Base-by-base conservation (phyloP, 352 stramenopile genomes). In the Stephanocyclus meneghinianus region DNA sequence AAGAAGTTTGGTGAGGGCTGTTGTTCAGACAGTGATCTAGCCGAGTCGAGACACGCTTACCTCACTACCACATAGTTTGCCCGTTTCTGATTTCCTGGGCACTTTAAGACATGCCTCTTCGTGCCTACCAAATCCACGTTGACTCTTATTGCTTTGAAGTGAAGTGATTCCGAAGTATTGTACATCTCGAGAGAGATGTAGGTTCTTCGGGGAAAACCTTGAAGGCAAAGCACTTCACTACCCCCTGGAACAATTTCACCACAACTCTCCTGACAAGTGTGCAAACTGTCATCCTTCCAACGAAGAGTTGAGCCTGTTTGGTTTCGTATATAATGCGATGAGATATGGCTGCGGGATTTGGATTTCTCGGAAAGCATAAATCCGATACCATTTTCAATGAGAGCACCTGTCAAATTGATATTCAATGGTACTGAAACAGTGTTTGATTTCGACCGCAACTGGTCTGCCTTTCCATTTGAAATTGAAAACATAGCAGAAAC, bases 341-440 rank as follows among this genome's bases (percentile, higher is more conserved):
- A 71, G 74, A 85, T 64, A 29, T 61, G 50, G 35, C 53, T 47
- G 48, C 67, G n/a, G 13, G 59, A 21, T 57, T 53, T 35, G 40
- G 62, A 66, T 81, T 64, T 9, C 59, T 37, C 37, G 66, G 56
- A 13, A 45, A 56, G 18, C 80, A 32, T 47, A 78, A 86, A n/a
- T 45, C 66, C 37, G 60, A 57, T 30, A 0, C 21, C 21, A 72
- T 80, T 86, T 63, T 88, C 82, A 59, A 89, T 72, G 7, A 89
- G 57, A 44, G 83, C 83, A 53, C 83, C 83, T 11, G 83, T 89
- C 11, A 89, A 50, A 71, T 89, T 89, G 6, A 89, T 71, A 55
- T 89, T 89, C 13, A 89, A 63, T 50, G 83, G 71, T 18, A 61
- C 79, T 47, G 16, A 48, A 26, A 26, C 21, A 26, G 21, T 26